phyloP scores from a whole-genome alignment of 2,329 filamentous ascomycete genomes.

The Orbilia ellipsospora region DNA sequence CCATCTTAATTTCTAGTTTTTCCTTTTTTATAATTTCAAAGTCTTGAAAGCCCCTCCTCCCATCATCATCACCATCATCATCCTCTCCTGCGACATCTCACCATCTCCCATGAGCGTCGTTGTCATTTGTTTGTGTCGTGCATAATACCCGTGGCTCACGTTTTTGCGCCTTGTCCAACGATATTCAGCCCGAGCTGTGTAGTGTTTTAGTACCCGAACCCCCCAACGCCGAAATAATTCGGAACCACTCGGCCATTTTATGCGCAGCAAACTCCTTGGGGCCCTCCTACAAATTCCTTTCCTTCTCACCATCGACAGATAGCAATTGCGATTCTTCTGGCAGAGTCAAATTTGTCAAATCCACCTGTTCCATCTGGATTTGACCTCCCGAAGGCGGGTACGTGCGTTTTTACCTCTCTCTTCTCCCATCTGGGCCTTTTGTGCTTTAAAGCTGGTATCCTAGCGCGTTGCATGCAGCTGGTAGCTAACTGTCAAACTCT shows the following conservation, averaged over 20 bases:
- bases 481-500: conserved; percentile 36
- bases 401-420: conserved; percentile 32
- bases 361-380: conserved; percentile 40
- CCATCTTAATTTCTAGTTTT: conserved; percentile 38
- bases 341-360: conserved; percentile 48
- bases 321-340: conserved; percentile 39
- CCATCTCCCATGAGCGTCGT: conserved; percentile 28
- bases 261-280: conserved; percentile 77
- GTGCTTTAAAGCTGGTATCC: conserved; percentile 43
- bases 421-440: conserved; percentile 23
- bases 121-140: conserved; percentile 34
- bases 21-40: conserved; percentile 12
- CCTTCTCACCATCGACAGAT: conserved; percentile 64
- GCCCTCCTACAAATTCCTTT: conserved; percentile 74
- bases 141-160: conserved; percentile 49
- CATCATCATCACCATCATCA: conserved; percentile 8
- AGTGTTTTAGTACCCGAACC: conserved; percentile 25
- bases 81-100: conserved; percentile 22
- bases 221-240: conserved; percentile 42
- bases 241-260: conserved; percentile 71
- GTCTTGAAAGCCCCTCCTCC: conserved; percentile 34
- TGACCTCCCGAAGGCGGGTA: conserved; percentile 48
- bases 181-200: conserved; percentile 47
- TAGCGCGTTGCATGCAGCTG: conserved; percentile 55
- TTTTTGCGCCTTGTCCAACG: conserved; percentile 54